phyloP scores from a whole-genome alignment of 1,139 yeast species.

The Blastobotrys ciferrii region DNA sequence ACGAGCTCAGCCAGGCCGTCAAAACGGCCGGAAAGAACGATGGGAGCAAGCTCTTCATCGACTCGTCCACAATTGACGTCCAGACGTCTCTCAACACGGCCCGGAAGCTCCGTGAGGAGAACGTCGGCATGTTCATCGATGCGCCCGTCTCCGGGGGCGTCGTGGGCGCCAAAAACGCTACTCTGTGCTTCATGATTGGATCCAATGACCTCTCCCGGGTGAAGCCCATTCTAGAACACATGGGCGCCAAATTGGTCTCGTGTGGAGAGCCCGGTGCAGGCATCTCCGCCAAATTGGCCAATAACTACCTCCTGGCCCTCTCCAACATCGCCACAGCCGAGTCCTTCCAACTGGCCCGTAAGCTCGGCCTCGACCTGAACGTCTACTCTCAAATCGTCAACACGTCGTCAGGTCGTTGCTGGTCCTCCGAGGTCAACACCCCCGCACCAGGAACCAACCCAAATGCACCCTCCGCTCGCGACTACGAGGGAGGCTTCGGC shows the following conservation, averaged over 20 bases:
- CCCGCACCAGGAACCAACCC: constrained; percentile 57
- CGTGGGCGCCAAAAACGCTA: constrained; percentile 56
- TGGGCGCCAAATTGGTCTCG: constrained; percentile 56
- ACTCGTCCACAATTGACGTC: constrained; percentile 58
- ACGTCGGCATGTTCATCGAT: constrained; percentile 45
- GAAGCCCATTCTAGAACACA: constrained; percentile 40
- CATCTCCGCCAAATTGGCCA: constrained; percentile 57
- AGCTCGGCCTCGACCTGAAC: constrained; percentile 51
- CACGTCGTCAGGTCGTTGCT: constrained; percentile 58
- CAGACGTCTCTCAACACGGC: constrained; percentile 46
- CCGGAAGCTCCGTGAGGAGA: constrained; percentile 19
- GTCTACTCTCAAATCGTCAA: constrained; percentile 53
- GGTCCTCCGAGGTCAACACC: constrained; percentile 62
- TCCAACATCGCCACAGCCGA: constrained; percentile 62
- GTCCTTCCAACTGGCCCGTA: constrained; percentile 56
- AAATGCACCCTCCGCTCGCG: constrained; percentile 47
- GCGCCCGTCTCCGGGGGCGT: constrained; percentile 66
- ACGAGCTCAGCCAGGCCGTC: constrained; percentile 39
- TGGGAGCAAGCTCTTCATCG: constrained; percentile 37
- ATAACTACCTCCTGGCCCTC: constrained; percentile 57
- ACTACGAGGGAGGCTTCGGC: constrained; percentile 54
- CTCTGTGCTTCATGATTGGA: constrained; percentile 59
- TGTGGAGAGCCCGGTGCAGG: constrained; percentile 60
- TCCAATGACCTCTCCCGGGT: constrained; percentile 20
- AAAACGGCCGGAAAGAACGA: constrained; percentile 14